Conservation (phyloP, 257 asterid genomes). For the Solanum tarijense region DNA sequence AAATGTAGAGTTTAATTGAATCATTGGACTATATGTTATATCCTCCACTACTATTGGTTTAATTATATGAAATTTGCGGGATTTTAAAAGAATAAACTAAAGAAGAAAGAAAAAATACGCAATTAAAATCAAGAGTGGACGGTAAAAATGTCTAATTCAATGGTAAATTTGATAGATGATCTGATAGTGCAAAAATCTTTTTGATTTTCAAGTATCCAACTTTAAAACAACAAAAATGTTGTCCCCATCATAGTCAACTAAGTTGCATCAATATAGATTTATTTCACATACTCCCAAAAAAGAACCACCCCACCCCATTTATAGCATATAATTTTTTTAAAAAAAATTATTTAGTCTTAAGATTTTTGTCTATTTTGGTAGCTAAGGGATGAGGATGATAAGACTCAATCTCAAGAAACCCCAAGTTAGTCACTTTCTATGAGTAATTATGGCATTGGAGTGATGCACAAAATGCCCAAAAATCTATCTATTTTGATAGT, state of each 20-base stretch:
- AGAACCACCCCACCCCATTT: background rate
- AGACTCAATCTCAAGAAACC: background rate
- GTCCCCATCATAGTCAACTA: background rate
- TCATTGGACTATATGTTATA: background rate
- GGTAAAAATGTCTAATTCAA: too few species aligned
- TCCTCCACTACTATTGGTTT: background rate
- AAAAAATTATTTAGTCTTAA: background rate
- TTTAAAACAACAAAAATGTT: background rate
- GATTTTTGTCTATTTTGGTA: background rate
- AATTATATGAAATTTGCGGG: background rate
- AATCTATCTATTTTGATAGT: background rate
- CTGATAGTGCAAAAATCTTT: background rate
- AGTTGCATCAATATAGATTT: background rate
- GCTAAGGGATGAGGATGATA: background rate
- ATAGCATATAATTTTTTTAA: background rate
- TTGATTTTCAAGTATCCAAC: background rate
- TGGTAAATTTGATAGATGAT: background rate
- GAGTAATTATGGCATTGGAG: background rate
- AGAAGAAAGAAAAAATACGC: background rate
- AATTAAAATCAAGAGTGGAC: background rate
- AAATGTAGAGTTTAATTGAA: background rate
- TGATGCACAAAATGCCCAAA: background rate
- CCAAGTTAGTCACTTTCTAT: background rate
- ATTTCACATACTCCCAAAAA: background rate
- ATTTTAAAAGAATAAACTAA: background rate